Evolutionary conservation across 495 filamentous ascomycete genomes (phyloP).

Genomic region (Penicillium turbatum): DNA sequence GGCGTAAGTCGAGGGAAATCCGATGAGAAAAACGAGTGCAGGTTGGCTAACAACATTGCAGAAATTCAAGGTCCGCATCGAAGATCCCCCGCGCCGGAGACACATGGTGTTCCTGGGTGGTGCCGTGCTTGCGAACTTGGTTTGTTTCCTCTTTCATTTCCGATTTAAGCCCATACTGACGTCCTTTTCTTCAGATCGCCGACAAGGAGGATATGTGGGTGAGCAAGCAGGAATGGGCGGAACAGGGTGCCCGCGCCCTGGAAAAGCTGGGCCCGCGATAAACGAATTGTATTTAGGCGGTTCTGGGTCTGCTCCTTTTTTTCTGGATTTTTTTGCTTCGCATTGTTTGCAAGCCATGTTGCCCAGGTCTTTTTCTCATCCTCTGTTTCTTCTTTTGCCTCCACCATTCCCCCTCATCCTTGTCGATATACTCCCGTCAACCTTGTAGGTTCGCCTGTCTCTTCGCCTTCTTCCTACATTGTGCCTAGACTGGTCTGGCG

Average conservation of each 20-base stretch:
- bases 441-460: conserved; percentile 16
- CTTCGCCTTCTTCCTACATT: conserved; percentile 20
- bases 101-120: conserved; percentile 99
- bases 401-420: conserved; percentile 4
- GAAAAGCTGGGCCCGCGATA: conserved; percentile 86
- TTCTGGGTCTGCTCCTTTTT: conserved; percentile 16
- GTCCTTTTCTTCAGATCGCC: conserved; percentile 61
- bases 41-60: conserved; percentile 32
- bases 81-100: conserved; percentile 89
- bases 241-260: conserved; percentile 79
- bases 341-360: conserved; percentile 26
- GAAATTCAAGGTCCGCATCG: conserved; percentile 99
- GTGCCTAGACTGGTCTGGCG: conserved; percentile 30
- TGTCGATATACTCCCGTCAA: conserved; percentile 25
- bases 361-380: conserved; percentile 4
- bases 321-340: conserved; percentile 16
- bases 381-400: conserved; percentile 1
- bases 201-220: conserved; percentile 99
- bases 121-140: conserved; percentile 93
- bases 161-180: conserved; percentile 13
- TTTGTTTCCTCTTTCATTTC: conserved; percentile 32
- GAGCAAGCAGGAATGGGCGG: conserved; percentile 91
- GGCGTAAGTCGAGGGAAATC: conserved; percentile 49
- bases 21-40: background rate
- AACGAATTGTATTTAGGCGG: conserved; percentile 24